phyloP scores from a whole-genome alignment of 2,329 filamentous ascomycete genomes.

The Beauveria sp. region DNA sequence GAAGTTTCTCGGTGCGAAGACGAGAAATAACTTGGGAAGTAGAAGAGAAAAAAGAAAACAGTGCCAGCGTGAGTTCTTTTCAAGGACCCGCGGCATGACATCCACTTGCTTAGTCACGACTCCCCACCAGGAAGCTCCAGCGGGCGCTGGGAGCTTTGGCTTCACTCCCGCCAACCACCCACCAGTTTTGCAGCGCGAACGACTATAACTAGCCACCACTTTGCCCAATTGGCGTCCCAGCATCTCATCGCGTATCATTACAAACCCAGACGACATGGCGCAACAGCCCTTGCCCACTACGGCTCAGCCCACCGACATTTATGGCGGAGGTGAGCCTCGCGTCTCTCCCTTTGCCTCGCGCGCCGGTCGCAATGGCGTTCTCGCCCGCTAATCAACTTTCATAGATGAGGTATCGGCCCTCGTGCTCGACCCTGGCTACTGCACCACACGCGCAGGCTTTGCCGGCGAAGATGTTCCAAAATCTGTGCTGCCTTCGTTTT shows the following conservation, averaged over 20 bases:
- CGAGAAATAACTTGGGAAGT: background rate
- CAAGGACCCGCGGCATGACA: background rate
- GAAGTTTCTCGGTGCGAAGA: background rate
- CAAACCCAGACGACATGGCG: slow-evolving; percentile 36
- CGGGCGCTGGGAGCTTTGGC: background rate
- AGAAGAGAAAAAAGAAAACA: background rate
- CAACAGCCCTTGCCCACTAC: slow-evolving; percentile 48
- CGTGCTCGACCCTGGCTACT: slow-evolving; percentile 91
- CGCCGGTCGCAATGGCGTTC: background rate
- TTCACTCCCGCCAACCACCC: slow-evolving; percentile 8
- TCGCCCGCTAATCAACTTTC: slow-evolving; percentile 10
- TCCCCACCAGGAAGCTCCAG: slow-evolving; percentile 1
- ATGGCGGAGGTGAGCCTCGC: slow-evolving; percentile 49
- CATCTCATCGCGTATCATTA: slow-evolving; percentile 10
- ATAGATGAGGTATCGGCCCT: slow-evolving; percentile 95
- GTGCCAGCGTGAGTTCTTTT: slow-evolving; percentile 3
- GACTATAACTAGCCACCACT: slow-evolving; percentile 12
- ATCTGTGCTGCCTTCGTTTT: slow-evolving; percentile 84
- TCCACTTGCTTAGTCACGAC: slow-evolving; percentile 9
- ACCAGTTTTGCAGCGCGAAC: slow-evolving; percentile 13
- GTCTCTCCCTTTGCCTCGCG: slow-evolving; percentile 13
- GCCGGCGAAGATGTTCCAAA: slow-evolving; percentile 97
- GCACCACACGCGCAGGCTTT: slow-evolving; percentile 85
- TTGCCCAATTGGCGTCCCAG: slow-evolving; percentile 19
- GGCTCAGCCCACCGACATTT: slow-evolving; percentile 53